Percentiles rank a stretch among this genome's conserved stretches.
phyloP scores from a whole-genome alignment of 202 grass and related monocot species.

The Bolboschoenoplectus hybrid region DNA sequence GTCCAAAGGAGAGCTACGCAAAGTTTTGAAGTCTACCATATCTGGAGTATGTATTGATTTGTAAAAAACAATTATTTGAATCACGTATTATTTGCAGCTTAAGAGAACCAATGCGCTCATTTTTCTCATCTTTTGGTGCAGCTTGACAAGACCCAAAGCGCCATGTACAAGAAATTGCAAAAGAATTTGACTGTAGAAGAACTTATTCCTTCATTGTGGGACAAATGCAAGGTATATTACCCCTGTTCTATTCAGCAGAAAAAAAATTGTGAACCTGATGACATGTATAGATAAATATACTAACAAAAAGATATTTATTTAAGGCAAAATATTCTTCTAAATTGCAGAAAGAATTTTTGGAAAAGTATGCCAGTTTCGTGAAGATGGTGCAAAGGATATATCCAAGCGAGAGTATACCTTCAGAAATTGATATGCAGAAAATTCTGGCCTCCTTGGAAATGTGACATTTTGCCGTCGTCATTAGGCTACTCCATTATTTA shows the following conservation, averaged over 20 bases:
- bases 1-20: constrained; percentile 88
- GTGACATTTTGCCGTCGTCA: background rate
- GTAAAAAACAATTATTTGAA: background rate
- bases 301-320: background rate
- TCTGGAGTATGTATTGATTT: constrained; percentile 56
- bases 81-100: constrained; percentile 26
- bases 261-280: background rate
- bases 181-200: constrained; percentile 96
- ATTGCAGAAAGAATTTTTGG: constrained; percentile 93
- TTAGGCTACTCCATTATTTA: background rate
- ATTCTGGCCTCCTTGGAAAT: constrained; percentile 56
- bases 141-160: constrained; percentile 91
- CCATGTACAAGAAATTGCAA: constrained; percentile 96
- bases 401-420: constrained; percentile 71
- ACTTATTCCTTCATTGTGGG: constrained; percentile 88
- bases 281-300: background rate
- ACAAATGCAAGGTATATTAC: constrained; percentile 84
- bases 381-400: constrained; percentile 90
- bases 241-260: background rate
- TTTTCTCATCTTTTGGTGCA: constrained; percentile 45
- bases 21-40: constrained; percentile 87
- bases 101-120: background rate
- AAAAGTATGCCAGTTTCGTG: constrained; percentile 83
- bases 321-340: constrained; percentile 23
- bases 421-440: constrained; percentile 71